These are phyloP conservation scores for Dryas octopetala DNA, from an alignment of 306 rosid species.

Conservation along the genomic window DNA sequence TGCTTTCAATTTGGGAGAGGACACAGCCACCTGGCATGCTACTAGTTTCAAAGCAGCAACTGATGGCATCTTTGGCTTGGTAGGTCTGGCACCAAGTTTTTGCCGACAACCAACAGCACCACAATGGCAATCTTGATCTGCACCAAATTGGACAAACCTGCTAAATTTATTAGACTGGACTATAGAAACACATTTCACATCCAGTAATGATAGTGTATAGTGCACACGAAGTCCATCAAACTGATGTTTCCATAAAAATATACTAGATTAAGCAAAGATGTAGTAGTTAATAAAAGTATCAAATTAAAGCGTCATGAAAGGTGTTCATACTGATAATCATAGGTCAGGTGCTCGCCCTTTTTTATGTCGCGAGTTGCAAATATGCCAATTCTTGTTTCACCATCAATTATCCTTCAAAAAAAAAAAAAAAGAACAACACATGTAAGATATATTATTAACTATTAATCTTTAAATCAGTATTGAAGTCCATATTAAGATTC, in stretches of 20 bases:
- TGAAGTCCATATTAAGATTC: slow-evolving; percentile 31
- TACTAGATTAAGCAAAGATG: neutral
- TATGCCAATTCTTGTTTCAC: slow-evolving; percentile 94
- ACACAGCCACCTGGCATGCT: slow-evolving; percentile 73
- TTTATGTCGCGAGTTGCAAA: slow-evolving; percentile 66
- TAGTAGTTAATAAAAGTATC: slow-evolving; percentile 10
- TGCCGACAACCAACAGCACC: slow-evolving; percentile 82
- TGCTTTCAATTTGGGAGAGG: slow-evolving; percentile 56
- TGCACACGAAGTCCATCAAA: slow-evolving; percentile 1
- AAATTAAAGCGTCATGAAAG: slow-evolving; percentile 29
- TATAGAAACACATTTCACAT: neutral
- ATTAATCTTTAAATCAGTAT: neutral
- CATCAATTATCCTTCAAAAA: slow-evolving; percentile 76
- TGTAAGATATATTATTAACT: slow-evolving; percentile 24
- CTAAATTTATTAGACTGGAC: slow-evolving; percentile 57
- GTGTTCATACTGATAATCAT: slow-evolving; percentile 86
- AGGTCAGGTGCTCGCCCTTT: slow-evolving; percentile 93
- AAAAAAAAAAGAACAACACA: slow-evolving; percentile 4
- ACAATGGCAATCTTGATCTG: slow-evolving; percentile 99
- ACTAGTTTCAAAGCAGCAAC: slow-evolving; percentile 89
- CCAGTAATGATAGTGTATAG: neutral
- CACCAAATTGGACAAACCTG: slow-evolving; percentile 99
- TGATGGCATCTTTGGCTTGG: slow-evolving; percentile 76
- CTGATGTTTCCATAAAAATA: neutral
- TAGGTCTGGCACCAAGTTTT: slow-evolving; percentile 81